phyloP scores from a whole-genome alignment of 2,329 filamentous ascomycete genomes.

The Colletotrichum falcatum region DNA sequence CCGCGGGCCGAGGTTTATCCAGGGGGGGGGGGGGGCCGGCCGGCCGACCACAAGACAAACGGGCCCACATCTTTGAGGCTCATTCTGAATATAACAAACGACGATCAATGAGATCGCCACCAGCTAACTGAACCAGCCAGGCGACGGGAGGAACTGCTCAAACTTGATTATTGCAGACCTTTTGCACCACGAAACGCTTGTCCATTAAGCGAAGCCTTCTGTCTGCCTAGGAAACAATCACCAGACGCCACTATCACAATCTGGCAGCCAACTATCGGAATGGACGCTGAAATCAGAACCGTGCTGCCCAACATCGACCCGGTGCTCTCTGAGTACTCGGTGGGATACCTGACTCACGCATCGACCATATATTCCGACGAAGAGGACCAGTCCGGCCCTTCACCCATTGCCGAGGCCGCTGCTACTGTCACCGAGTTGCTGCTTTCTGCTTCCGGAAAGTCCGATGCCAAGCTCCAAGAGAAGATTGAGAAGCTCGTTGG shows the following conservation, averaged over 20 bases:
- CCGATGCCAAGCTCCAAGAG: slow-evolving; percentile 76
- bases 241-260: neutral
- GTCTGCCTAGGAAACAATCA: neutral
- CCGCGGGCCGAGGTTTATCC: slow-evolving; percentile 10
- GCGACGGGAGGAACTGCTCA: neutral
- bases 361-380: slow-evolving; percentile 85
- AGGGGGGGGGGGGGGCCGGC: too few species aligned
- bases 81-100: slow-evolving; percentile 9
- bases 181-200: neutral
- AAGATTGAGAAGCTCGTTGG: slow-evolving; percentile 86
- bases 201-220: too few species aligned
- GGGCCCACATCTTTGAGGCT: slow-evolving; percentile 18
- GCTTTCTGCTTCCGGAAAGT: slow-evolving; percentile 90
- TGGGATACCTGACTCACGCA: slow-evolving; percentile 94
- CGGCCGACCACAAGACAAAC: neutral
- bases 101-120: slow-evolving; percentile 1
- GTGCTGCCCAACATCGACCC: slow-evolving; percentile 90
- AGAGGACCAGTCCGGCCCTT: slow-evolving; percentile 74
- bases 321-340: slow-evolving; percentile 90
- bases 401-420: slow-evolving; percentile 87
- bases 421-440: slow-evolving; percentile 87
- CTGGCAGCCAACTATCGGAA: slow-evolving; percentile 53
- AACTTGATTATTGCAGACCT: neutral
- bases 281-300: slow-evolving; percentile 90
- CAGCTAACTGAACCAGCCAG: slow-evolving; percentile 6